Base-by-base conservation (phyloP, 2,329 filamentous ascomycete species). In the Huntiella decipiens region DNA sequence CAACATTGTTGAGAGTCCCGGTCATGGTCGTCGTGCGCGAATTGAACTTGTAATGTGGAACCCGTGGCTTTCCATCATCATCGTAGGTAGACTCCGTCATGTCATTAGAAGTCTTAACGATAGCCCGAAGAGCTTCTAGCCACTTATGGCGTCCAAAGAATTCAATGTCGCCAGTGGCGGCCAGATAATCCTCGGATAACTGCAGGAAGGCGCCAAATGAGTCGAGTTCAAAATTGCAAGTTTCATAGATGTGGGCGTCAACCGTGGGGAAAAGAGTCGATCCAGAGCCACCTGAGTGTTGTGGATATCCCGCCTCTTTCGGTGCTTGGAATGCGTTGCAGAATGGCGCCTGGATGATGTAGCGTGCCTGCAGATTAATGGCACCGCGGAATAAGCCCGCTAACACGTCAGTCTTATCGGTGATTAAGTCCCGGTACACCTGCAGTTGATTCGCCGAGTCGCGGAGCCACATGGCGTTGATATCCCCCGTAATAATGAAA, bases 291-390 rank as follows among this genome's bases (percentile, higher is more conserved):
- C 51, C 51, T 10, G 15, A 12, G 12, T 47, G 38, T 11, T 79
- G 70, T 2, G 60, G 55, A 32, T 88, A 68, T 3, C 75, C 73
- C 44, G 81, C 85, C 44, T 84, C 82, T 2, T 74, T 70, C 0
- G 86, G 86, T 2, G 86, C 84, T 58, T 93, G 86, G 62, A 93
- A 93, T 10, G 83, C 80, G 58, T 93, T 91, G 67, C 86, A 94
- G 61, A 91, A 91, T 0, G 86, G 85, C 12, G 71, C 73, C 31
- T 70, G 68, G 45, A 74, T 65, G 44, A 84, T 67, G 57, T 82
- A 83, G 38, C 79, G 67, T 16, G 77, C 66, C 56, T 84, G 79
- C 4, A 80, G 65, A 56, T 84, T 83, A 57, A 85, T 79, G 2
- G 79, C 70, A 1, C 79, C 79, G 11, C 79, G 70, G 60, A 77